Conservation (phyloP, 2,329 filamentous ascomycete genomes). For the Penicillium sp. region DNA sequence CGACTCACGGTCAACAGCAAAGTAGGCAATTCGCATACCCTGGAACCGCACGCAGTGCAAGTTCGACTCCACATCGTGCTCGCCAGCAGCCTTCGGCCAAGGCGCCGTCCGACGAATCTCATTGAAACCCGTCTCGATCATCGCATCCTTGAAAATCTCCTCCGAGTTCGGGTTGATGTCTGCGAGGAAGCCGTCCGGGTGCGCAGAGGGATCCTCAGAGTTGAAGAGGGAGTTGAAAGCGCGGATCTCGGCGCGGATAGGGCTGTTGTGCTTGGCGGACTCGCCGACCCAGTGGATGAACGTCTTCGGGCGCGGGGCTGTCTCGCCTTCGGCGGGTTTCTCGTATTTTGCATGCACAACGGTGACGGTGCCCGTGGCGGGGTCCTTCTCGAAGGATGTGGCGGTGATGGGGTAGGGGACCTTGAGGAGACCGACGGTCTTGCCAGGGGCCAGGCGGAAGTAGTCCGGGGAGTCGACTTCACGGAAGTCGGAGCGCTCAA, state of each 20-base stretch:
- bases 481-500: constrained; percentile 78
- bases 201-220: constrained; percentile 76
- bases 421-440: constrained; percentile 73
- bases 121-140: constrained; percentile 81
- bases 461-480: constrained; percentile 72
- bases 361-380: constrained; percentile 63
- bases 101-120: constrained; percentile 73
- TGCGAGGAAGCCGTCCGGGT: constrained; percentile 76
- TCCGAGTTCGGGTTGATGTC: constrained; percentile 86
- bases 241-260: constrained; percentile 69
- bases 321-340: constrained; percentile 66
- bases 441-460: constrained; percentile 75
- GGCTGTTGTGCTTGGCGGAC: constrained; percentile 62
- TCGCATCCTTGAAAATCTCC: constrained; percentile 72
- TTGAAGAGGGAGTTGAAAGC: constrained; percentile 85
- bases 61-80: constrained; percentile 44
- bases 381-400: constrained; percentile 68
- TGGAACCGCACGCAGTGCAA: constrained; percentile 85
- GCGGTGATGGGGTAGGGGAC: constrained; percentile 70
- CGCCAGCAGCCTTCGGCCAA: constrained; percentile 71
- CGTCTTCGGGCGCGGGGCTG: constrained; percentile 67
- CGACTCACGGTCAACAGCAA: constrained; percentile 70
- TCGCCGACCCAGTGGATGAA: constrained; percentile 87
- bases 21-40: constrained; percentile 75
- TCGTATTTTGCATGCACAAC: constrained; percentile 69